Evolutionary conservation across 192 early-diverging fungal genomes (phyloP), one percentile per base, ranked within the genome.

Genomic region (Helicostylum pulchrum): DNA sequence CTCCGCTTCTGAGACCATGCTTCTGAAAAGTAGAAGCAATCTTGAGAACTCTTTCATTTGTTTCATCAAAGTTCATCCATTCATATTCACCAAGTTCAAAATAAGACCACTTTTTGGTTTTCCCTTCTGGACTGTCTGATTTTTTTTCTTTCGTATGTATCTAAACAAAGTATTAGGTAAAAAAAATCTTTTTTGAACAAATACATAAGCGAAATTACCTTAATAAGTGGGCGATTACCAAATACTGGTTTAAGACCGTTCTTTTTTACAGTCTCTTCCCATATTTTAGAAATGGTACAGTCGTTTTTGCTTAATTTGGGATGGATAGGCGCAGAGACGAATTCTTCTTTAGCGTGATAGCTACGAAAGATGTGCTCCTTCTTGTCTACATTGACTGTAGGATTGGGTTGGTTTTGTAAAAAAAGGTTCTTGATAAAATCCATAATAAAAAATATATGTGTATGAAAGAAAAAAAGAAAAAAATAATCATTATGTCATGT

Each of bases 21-120:
- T 80, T 52, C n/a, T 73, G 63, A 44, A 92, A 63, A 15, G 81
- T 77, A 3, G 77, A 44, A 47, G 84, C 83, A 59, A 87, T 65
- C 32, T 75, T 57, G 62, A 68, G 61, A 7, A 75, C 62, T 52
- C 59, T 55, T 39, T 68, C 68, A 56, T 69, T 72, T 47, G 77
- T 84, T 50, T 89, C 83, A 2, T 69, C 70, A 45, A 85, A 92
- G 6, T 81, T 80, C 53, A 90, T 77, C 90, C 90, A 94, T 43
- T 77, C 63, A 78, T 84, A 92, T 20, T 71, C 73, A 19, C 56
- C 65, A n/a, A 91, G 75, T 60, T 90, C 87, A 65, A 84, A 88
- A 30, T 76, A 85, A 53, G 79, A 84, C 88, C 88, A 92, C 46
- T 73, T 85, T 64, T 92, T 92, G 36, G 71, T 78, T 64, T 66